Evolutionary conservation across 2,329 filamentous ascomycete genomes (phyloP).

Genomic region (Calonectria hongkongensis): DNA sequence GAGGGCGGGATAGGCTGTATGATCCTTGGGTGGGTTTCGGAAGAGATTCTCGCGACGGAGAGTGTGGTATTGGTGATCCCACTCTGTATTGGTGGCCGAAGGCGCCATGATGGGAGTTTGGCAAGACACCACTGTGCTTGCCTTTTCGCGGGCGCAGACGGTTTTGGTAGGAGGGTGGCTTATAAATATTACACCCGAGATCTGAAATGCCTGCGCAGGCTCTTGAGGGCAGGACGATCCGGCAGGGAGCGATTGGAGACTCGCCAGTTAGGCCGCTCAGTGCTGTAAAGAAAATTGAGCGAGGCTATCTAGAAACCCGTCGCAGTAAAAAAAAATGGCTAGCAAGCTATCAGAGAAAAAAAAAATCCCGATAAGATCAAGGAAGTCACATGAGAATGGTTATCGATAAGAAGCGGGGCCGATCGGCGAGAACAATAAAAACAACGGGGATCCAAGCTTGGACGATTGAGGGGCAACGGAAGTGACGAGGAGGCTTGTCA

Average conservation of each 20-base stretch:
- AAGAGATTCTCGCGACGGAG: conserved; percentile 92
- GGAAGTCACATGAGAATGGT: conserved; percentile 48
- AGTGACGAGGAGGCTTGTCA: background rate
- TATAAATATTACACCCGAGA: conserved; percentile 13
- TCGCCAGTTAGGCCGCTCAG: conserved; percentile 47
- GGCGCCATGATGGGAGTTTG: conserved; percentile 69
- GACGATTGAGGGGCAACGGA: conserved; percentile 42
- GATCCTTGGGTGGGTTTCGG: conserved; percentile 89
- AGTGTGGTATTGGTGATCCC: conserved; percentile 91
- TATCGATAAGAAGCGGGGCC: conserved; percentile 53
- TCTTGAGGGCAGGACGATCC: conserved; percentile 37
- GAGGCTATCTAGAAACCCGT: conserved; percentile 53
- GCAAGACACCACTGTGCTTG: conserved; percentile 27
- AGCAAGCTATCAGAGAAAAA: conserved; percentile 47
- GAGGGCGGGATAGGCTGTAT: conserved; percentile 90
- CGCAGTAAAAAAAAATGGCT: conserved; percentile 49
- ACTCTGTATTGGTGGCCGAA: conserved; percentile 79
- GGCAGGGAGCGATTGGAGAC: conserved; percentile 43
- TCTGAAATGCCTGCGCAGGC: conserved; percentile 13
- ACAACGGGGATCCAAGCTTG: conserved; percentile 5
- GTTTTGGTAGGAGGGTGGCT: conserved; percentile 23
- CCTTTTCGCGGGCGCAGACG: conserved; percentile 8
- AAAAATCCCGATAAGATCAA: conserved; percentile 55
- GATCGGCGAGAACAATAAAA: background rate
- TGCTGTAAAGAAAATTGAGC: conserved; percentile 47